These are phyloP conservation scores for Lactarius deliciosus DNA, from an alignment of 768 basidiomycete genomes.

Conservation along the genomic window DNA sequence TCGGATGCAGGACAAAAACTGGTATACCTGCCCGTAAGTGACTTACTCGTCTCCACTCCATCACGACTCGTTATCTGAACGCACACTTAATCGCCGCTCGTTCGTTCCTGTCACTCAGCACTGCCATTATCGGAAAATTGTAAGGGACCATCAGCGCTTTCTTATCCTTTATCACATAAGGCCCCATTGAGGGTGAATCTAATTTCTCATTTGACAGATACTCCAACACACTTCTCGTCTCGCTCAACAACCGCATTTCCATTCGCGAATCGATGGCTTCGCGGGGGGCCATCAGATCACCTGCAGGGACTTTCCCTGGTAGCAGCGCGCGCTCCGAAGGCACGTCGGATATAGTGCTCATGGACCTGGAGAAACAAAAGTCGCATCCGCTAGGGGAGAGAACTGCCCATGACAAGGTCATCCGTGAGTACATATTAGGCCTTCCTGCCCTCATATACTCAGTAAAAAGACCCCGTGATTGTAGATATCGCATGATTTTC, in stretches of 20 bases:
- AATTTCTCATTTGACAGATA: constrained; percentile 10
- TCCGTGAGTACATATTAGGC: neutral
- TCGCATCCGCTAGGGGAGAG: neutral
- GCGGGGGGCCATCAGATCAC: neutral
- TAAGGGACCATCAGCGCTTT: constrained; percentile 12
- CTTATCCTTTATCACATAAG: neutral
- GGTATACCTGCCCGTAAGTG: constrained; percentile 20
- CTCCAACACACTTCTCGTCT: constrained; percentile 34
- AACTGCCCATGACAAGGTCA: neutral
- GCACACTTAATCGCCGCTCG: neutral
- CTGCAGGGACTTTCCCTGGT: neutral
- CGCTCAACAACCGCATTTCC: constrained; percentile 30
- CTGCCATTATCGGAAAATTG: constrained; percentile 21
- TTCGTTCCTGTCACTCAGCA: neutral
- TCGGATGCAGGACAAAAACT: constrained; percentile 13
- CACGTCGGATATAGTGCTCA: neutral
- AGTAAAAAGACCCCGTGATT: neutral
- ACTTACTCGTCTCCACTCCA: too few relatives aligned
- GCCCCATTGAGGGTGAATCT: neutral
- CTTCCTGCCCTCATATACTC: neutral
- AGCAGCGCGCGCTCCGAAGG: neutral
- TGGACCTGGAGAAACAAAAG: neutral
- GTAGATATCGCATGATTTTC: constrained; percentile 8
- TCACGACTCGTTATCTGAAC: neutral
- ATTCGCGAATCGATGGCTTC: constrained; percentile 3